Evolutionary conservation across 768 basidiomycete species (phyloP), one percentile per base, ranked within the genome.

Genomic region (Auricularia cornea): DNA sequence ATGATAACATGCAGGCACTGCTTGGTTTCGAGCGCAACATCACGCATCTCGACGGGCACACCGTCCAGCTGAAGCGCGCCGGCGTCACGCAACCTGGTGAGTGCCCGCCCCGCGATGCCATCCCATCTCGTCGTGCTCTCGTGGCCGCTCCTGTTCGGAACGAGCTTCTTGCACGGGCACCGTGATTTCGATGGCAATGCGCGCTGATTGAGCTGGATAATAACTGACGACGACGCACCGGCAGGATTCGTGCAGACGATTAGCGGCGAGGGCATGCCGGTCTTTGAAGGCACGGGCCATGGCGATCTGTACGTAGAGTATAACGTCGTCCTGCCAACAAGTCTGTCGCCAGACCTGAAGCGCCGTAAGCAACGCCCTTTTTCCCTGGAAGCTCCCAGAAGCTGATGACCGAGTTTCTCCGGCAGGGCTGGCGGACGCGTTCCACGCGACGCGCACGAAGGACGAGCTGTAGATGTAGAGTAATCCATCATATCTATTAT

Each of bases 291-390:
- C 32, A 75, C 77, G 11, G 71, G 75, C 26, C 79, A 84, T 66
- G 97, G 97, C 18, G 88, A 96, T 72, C 78, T 99, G 57, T 98
- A 85, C 69, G 81, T 99, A 61, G 95, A 98, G 74, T 99, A 96
- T 76, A 92, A 84, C 63, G 92, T 99, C 59, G 87, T 98, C 20
- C 75, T 99, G 61, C 97, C 97, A 3, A 75, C 82, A 59, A 81
- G 87, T 62, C 74, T 99, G 35, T 80, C 86, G 59, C 70, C 83
- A 59, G 82, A 87, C 59, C 84, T 83, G 64, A 57, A 57, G 54
- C 26, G 54, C 12, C 54, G 54, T 48, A 23, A 48, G 44, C 23
- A 6, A 18, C 44, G 20, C 44, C 44, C 44, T 48, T 6, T 20
- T 6, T 20, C 35, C 23, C 44, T 48, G 11, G 20, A 48, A 20